Base-by-base conservation (phyloP, 805 yeast genomes). In the Allodekkera sacchari region DNA sequence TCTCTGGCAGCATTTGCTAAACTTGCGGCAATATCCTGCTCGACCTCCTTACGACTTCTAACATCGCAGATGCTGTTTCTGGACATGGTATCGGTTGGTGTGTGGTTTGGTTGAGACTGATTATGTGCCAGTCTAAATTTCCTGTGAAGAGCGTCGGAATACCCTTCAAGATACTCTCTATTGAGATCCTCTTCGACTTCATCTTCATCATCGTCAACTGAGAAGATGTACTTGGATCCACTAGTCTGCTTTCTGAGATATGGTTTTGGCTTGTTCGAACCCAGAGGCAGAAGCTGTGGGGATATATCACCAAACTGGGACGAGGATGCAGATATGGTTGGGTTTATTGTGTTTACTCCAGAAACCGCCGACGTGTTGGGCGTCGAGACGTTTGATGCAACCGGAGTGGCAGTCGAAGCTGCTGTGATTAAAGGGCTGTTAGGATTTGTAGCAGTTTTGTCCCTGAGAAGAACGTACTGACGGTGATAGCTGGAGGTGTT, bases 141-240 rank as follows among this genome's bases (percentile, higher is more conserved):
- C 16, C 53, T 64, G 31, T 74, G 67, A 31, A 82, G 47, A 0
- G 88, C 92, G 53, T 80, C 92, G 25, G 68, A 68, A 45, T 72
- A 74, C 0, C 92, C 92, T 47, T 81, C 94, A 20, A 75, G 44
- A 47, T 81, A 83, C 40, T 73, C 71, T 16, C 74, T 53, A 36
- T 67, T 71, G 32, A 68, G 53, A 41, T 72, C 82, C 12, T 69
- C 72, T 37, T 74, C 80, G 12, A 77, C 66, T 40, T 83, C 95
- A 40, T 73, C 71, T 26, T 81, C 72, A 45, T 80, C 85, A 52
- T 84, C 95, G 50, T 84, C 95, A 0, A 83, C 94, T 22, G 87
- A 76, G 50, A 77, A 84, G 1, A 81, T 61, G 34, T 57, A 59
- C 33, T 50, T 52, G 2, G 55, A 34, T n/a, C n/a, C n/a, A 4